Evolutionary conservation across 2,329 filamentous ascomycete genomes (phyloP).

Genomic region (Verruconis gallopava): DNA sequence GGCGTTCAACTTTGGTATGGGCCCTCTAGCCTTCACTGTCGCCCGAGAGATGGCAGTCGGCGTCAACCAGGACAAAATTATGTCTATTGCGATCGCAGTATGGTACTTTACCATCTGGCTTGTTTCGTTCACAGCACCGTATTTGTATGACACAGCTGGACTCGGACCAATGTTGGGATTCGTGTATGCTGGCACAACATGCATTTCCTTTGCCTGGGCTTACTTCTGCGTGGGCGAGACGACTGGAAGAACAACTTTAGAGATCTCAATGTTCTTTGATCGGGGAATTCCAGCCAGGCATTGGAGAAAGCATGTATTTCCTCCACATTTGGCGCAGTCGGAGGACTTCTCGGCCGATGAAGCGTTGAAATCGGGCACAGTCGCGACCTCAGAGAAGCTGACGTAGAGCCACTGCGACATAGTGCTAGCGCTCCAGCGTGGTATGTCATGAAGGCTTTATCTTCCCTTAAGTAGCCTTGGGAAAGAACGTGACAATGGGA

Average conservation of each 20-base stretch:
- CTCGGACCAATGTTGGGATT: conserved; percentile 29
- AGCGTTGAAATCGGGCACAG: no score
- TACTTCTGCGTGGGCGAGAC: conserved; percentile 32
- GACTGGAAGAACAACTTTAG: conserved; percentile 22
- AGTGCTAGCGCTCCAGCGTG: no score
- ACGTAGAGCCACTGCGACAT: no score
- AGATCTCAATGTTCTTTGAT: conserved; percentile 29
- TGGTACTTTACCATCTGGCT: conserved; percentile 25
- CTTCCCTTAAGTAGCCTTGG: no score
- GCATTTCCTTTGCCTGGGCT: conserved; percentile 25
- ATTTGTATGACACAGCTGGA: conserved; percentile 28
- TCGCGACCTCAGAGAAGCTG: no score
- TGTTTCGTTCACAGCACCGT: conserved; percentile 28
- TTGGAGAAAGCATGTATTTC: conserved; percentile 17
- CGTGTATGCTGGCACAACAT: conserved; percentile 24
- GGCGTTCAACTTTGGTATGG: conserved; percentile 34
- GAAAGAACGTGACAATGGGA: no score
- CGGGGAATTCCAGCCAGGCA: conserved; percentile 22
- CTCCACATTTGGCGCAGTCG: no score
- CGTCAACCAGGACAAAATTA: conserved; percentile 29
- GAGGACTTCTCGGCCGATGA: no score
- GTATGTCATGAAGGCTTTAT: no score
- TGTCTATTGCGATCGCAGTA: background rate
- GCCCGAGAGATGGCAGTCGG: conserved; percentile 36
- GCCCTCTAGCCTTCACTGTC: conserved; percentile 30